phyloP scores from a whole-genome alignment of 2,329 filamentous ascomycete species.

The Colletotrichum liaoningense region DNA sequence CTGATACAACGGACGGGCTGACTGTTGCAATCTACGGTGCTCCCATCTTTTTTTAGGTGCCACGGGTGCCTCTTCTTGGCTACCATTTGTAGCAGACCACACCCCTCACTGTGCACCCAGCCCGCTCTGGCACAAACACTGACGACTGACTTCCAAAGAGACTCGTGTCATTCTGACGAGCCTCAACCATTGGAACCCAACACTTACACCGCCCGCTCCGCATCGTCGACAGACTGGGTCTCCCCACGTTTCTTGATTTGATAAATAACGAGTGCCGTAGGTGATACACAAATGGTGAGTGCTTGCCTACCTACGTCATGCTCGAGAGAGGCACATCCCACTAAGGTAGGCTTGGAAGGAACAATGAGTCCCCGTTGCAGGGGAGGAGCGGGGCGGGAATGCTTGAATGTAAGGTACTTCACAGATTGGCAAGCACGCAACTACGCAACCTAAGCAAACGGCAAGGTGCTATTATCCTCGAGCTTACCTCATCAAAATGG shows the following conservation, averaged over 20 bases:
- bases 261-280: background rate
- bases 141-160: background rate
- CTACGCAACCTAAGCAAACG: too few relatives aligned
- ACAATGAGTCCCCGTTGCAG: background rate
- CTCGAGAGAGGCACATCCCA: slow-evolving; percentile 24
- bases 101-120: background rate
- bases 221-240: slow-evolving; percentile 8
- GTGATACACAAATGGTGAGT: background rate
- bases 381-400: slow-evolving; percentile 23
- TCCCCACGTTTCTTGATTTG: background rate
- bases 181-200: slow-evolving; percentile 29
- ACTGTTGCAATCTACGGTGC: background rate
- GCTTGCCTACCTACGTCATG: background rate
- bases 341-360: slow-evolving; percentile 2
- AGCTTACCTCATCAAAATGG: background rate
- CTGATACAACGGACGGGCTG: background rate
- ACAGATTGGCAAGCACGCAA: background rate
- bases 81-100: slow-evolving; percentile 18
- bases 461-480: too few relatives aligned
- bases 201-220: slow-evolving; percentile 27
- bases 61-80: slow-evolving; percentile 26
- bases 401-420: slow-evolving; percentile 17
- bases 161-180: background rate
- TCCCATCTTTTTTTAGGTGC: slow-evolving; percentile 29
- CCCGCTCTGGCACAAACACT: background rate